Evolutionary conservation across 768 basidiomycete species (phyloP), one percentile per base, ranked within the genome.

Genomic region (Lactarius deliciosus): DNA sequence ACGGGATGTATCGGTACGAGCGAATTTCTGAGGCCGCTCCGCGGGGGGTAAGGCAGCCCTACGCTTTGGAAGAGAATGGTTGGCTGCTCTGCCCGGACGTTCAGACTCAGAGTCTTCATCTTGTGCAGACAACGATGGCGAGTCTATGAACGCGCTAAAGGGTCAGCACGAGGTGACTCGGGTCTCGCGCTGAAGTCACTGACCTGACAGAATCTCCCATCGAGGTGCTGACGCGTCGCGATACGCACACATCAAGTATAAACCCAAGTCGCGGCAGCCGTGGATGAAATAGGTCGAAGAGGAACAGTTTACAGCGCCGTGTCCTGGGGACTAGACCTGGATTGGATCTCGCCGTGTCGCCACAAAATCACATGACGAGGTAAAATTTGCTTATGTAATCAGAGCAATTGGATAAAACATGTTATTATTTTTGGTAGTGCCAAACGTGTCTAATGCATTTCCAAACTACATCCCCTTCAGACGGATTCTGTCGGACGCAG

Each of bases 401-500:
- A 34, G 3, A 32, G 18, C 16, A 34, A 34, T 8, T 40, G 15
- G 36, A 8, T 7, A 34, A 38, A 57, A 22, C n/a, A 59, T 36
- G 20, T 50, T 62, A 53, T 67, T 25, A 22, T 60, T 60, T 68
- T 60, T 47, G 34, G 30, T 57, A 10, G 30, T 50, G 30, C 28
- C 61, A 50, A 34, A 50, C 8, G 55, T 59, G 58, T 58, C 64
- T 69, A 58, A 32, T 32, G 40, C 38, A 34, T 47, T 38, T 57
- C 40, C 20, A 53, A 20, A 9, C 59, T 54, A 57, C 10, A 28
- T 8, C 28, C 11, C 47, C 61, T 61, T 70, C 66, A 71, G 32
- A 71, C 70, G 41, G 70, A 71, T 64, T 71, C 70, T 71, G 55
- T 50, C 1, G 16, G 20, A 59, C 13, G 34, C 18, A 5, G 32